Evolutionary conservation across 345 rosid genomes (phyloP).

Genomic region (thale cress (Arabidopsis thaliana)): TAIR10.1 NC_003074.8:1234501-1235000

Average conservation of each 20-base stretch:
- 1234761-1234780: conserved; percentile 36
- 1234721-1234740: conserved; percentile 11
- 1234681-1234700: conserved; percentile 22
- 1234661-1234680: conserved; percentile 20
- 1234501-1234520: no score
- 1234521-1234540: neutral
- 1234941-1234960: no score
- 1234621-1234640: conserved; percentile 1
- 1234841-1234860: neutral
- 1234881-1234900: no score
- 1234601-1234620: neutral
- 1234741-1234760: conserved; percentile 36
- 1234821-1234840: conserved; percentile 20
- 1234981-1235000: no score
- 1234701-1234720: neutral
- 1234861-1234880: no score
- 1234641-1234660: neutral
- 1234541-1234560: neutral
- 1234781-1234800: conserved; percentile 36
- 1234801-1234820: neutral
- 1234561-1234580: neutral
- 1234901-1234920: no score
- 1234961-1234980: no score
- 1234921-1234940: no score
- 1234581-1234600: neutral